Base-by-base conservation (phyloP, 106 monocot species). In the Allium sativum region DNA sequence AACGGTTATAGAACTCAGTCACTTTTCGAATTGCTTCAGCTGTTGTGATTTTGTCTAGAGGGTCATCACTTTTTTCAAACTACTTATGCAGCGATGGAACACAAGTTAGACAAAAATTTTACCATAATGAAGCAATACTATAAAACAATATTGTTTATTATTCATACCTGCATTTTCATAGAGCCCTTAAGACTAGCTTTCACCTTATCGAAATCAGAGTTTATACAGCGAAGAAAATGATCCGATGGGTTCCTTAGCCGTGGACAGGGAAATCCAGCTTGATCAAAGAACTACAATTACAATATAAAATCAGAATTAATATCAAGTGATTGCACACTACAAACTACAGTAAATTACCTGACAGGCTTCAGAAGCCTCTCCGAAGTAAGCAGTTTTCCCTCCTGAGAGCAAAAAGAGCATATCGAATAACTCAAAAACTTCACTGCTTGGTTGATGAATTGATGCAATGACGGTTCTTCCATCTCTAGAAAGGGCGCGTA, bases 381-480 rank as follows among this genome's bases (percentile, higher is more conserved):
- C 96, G 59, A 96, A 96, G 71, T 91, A 96, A 57, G 88, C 87
- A 73, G 96, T 82, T 74, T 82, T 84, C 48, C 96, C 96, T 42
- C 90, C 84, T 7, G 96, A 90, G 1, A 96, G 91, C 73, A 96
- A 59, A 61, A 69, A 96, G 10, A 96, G 73, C 12, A 68, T 67
- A 69, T 96, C 96, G 53, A 96, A 96, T 8, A 96, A 72, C 71
- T 87, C 87, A 57, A 91, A 96, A 18, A 96, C 96, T 53, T 96
- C 91, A 53, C 96, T 96, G 74, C 96, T 96, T 6, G 96, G 96
- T 56, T 96, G 96, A 43, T 96, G 96, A 51, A 96, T 82, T 0
- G 96, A 96, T 11, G 91, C 91, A 58, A 96, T 80, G 0, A 96
- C 87, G 12, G 96, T 96, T 42, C 96, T 61, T 17, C 96, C 96